phyloP scores from a whole-genome alignment of 257 asterid species.

The Echites panduratus region DNA sequence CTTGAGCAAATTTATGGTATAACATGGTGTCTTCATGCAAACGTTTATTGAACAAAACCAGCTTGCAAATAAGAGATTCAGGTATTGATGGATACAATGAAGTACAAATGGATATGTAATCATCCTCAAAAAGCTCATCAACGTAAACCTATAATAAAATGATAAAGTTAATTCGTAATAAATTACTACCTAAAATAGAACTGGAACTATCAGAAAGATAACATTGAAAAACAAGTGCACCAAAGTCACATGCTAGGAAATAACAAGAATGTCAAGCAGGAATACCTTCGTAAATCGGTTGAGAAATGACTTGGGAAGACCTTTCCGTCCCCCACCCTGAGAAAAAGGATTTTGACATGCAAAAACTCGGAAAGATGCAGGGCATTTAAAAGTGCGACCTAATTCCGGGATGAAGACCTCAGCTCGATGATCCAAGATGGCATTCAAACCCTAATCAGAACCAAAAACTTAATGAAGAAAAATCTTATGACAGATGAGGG shows the following conservation, averaged over 20 bases:
- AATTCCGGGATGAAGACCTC: constrained; percentile 97
- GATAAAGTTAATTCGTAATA: not conserved
- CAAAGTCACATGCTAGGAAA: constrained; percentile 11
- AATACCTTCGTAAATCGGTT: constrained; percentile 93
- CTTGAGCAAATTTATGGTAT: constrained; percentile 67
- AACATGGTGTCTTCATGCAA: constrained; percentile 76
- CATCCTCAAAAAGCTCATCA: constrained; percentile 85
- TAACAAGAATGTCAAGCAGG: constrained; percentile 4
- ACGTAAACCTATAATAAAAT: constrained; percentile 63
- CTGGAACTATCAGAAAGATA: not conserved
- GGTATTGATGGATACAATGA: constrained; percentile 65
- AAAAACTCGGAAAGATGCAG: constrained; percentile 80
- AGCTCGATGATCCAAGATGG: constrained; percentile 95
- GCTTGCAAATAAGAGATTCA: constrained; percentile 41
- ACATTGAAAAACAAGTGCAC: not conserved
- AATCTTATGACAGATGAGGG: not conserved
- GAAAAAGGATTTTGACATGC: constrained; percentile 95
- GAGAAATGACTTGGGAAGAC: constrained; percentile 93
- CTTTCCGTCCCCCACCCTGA: constrained; percentile 99
- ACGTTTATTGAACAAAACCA: constrained; percentile 66
- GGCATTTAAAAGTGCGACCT: constrained; percentile 78
- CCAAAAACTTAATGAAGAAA: constrained; percentile 3
- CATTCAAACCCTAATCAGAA: constrained; percentile 69
- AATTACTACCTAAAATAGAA: not conserved
- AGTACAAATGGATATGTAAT: constrained; percentile 69